These are phyloP conservation scores for Geotrichum fermentans DNA, from an alignment of 1,139 yeast species.

Conservation along the genomic window DNA sequence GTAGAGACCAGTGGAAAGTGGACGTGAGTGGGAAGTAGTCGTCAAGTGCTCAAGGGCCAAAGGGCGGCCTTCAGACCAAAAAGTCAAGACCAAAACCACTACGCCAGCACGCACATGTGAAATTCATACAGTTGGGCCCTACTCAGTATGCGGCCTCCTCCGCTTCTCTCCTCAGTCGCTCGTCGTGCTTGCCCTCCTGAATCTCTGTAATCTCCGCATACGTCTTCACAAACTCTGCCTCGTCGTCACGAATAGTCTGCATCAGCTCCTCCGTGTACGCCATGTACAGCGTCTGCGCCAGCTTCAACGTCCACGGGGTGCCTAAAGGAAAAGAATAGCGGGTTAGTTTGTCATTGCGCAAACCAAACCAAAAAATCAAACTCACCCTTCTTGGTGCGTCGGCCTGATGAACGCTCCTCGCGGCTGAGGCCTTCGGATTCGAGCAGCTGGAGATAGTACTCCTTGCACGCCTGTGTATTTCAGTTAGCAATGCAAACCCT, in stretches of 20 bases:
- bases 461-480: slow-evolving; percentile 32
- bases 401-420: slow-evolving; percentile 6
- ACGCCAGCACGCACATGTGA: too few species aligned
- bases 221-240: slow-evolving; percentile 27
- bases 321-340: neutral
- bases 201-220: slow-evolving; percentile 23
- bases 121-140: too few species aligned
- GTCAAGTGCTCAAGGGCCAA: too few species aligned
- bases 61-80: too few species aligned
- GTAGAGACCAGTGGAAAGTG: too few species aligned
- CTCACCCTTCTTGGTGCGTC: neutral
- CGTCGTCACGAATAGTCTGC: slow-evolving; percentile 29
- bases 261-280: slow-evolving; percentile 32
- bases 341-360: too few species aligned
- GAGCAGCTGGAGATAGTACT: slow-evolving; percentile 29
- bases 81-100: too few species aligned
- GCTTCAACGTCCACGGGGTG: slow-evolving; percentile 21
- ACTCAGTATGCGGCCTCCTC: too few species aligned
- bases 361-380: slow-evolving; percentile 6
- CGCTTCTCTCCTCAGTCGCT: too few species aligned
- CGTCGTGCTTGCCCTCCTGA: slow-evolving; percentile 17
- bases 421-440: slow-evolving; percentile 29
- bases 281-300: slow-evolving; percentile 34
- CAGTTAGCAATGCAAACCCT: too few species aligned
- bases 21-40: too few species aligned